Conservation (phyloP, 2,329 filamentous ascomycete genomes). For the Phaeoacremonium minimum region DNA sequence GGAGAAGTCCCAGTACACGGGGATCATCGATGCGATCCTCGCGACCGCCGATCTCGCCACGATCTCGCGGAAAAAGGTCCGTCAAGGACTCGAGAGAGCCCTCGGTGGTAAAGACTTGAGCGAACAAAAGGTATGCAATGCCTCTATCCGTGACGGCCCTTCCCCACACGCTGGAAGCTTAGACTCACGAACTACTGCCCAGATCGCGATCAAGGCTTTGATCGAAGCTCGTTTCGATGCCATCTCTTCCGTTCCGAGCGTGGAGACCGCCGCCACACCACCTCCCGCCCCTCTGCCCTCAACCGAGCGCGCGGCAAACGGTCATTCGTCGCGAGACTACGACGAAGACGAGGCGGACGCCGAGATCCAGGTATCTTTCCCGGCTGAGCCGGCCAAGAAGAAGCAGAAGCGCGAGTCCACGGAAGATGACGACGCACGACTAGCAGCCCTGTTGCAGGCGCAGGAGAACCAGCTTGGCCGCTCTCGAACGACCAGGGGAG, state of each 20-base stretch:
- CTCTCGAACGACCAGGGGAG: conserved; percentile 67
- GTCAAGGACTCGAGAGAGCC: conserved; percentile 49
- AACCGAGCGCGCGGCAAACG: conserved; percentile 12
- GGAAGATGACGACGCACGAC: conserved; percentile 77
- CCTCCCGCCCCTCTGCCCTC: conserved; percentile 28
- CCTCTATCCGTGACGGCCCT: neutral
- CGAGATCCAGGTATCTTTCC: conserved; percentile 43
- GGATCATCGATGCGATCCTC: conserved; percentile 57
- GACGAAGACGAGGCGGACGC: conserved; percentile 23
- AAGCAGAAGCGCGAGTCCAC: conserved; percentile 63
- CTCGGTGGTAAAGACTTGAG: conserved; percentile 54
- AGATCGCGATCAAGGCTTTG: conserved; percentile 67
- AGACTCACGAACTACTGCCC: too few species aligned
- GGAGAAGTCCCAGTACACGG: conserved; percentile 48
- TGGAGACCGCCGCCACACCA: conserved; percentile 43
- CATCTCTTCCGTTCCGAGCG: conserved; percentile 45
- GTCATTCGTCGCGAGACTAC: conserved; percentile 4
- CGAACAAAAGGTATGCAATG: conserved; percentile 47
- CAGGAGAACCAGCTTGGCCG: conserved; percentile 74
- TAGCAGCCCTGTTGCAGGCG: conserved; percentile 84
- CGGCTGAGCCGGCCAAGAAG: conserved; percentile 44
- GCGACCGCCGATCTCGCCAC: conserved; percentile 54
- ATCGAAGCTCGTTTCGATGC: conserved; percentile 74
- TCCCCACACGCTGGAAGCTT: neutral
- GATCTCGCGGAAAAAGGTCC: conserved; percentile 60